These are phyloP conservation scores for Scutellaria baicalensis DNA, from an alignment of 257 asterid genomes.

Conservation along the genomic window DNA sequence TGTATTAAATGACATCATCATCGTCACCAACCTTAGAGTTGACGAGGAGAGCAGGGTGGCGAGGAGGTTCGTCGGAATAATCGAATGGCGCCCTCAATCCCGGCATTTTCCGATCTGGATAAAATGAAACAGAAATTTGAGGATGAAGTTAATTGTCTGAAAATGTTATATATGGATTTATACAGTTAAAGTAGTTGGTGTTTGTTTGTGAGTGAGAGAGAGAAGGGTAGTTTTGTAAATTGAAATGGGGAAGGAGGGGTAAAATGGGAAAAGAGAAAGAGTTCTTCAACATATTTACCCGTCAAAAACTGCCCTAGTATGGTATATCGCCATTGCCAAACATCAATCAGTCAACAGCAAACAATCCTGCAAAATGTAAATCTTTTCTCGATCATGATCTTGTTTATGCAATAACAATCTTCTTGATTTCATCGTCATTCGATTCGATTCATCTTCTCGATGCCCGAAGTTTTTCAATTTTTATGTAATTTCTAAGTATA, in stretches of 20 bases:
- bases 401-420: not conserved
- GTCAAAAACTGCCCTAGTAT: slow-evolving; percentile 20
- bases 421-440: not conserved
- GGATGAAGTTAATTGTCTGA: no score
- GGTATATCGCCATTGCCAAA: not conserved
- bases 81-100: slow-evolving; percentile 64
- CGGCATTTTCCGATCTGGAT: slow-evolving; percentile 37
- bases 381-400: not conserved
- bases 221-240: not conserved
- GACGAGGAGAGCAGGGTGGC: slow-evolving; percentile 58
- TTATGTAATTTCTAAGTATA: slow-evolving; percentile 1
- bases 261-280: not conserved
- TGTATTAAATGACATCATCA: not conserved
- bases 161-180: no score
- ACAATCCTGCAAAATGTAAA: slow-evolving; percentile 15
- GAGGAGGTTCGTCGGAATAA: slow-evolving; percentile 70
- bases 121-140: not conserved
- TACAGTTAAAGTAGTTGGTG: no score
- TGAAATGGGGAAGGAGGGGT: not conserved
- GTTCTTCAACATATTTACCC: not conserved
- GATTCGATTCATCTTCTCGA: not conserved
- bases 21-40: slow-evolving; percentile 50
- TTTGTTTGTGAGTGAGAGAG: no score
- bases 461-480: not conserved
- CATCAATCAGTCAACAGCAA: slow-evolving; percentile 10